phyloP scores from a whole-genome alignment of 352 stramenopile genomes.

The Aphanomyces stellatus region DNA sequence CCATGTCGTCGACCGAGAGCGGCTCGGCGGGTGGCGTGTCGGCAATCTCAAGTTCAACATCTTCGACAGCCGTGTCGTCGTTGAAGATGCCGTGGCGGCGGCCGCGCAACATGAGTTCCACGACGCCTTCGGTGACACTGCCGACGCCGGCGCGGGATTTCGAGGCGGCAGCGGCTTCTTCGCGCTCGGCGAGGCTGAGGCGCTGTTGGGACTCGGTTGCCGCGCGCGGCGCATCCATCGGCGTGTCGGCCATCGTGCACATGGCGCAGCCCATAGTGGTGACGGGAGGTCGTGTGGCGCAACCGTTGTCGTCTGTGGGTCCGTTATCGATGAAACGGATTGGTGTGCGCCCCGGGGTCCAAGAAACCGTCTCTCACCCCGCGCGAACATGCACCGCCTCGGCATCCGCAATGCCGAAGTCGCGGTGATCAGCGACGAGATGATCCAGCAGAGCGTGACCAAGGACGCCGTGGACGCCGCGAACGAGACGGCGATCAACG shows the following conservation, averaged over 20 bases:
- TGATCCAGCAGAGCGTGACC: conserved; percentile 57
- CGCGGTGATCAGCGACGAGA: conserved; percentile 68
- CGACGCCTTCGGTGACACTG: conserved; percentile 15
- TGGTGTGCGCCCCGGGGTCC: no score
- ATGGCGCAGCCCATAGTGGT: no score
- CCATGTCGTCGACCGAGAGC: conserved; percentile 28
- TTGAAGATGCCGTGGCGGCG: conserved; percentile 15
- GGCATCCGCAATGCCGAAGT: conserved; percentile 66
- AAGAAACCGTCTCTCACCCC: no score
- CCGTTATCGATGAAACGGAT: no score
- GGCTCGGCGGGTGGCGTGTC: background rate
- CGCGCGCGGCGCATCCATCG: no score
- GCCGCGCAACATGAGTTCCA: conserved; percentile 13
- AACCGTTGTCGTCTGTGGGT: no score
- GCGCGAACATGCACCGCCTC: conserved; percentile 73
- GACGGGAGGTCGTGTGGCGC: no score
- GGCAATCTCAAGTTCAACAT: background rate
- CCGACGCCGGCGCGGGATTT: no score
- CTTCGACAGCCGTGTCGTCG: background rate
- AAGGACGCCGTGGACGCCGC: conserved; percentile 40
- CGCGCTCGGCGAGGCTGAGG: no score
- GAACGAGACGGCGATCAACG: conserved; percentile 68
- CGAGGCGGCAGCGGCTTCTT: no score
- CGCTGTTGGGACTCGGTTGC: no score
- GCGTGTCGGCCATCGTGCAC: no score